Conservation (phyloP, 345 rosid genomes). For the Camelina hispida region DNA sequence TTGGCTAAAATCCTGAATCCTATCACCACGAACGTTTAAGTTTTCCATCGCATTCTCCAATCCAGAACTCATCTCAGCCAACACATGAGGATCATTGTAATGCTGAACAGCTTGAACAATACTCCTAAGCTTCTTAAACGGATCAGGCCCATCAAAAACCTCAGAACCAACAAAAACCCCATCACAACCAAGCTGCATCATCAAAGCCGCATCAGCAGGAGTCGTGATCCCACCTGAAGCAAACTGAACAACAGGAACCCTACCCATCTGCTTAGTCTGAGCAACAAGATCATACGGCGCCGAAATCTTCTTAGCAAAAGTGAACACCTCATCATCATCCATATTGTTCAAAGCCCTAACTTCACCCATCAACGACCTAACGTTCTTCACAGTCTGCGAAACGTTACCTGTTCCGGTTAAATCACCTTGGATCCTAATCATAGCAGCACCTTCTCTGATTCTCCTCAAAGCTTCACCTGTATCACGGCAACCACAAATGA, state of each 20-base stretch:
- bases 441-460: slow-evolving; percentile 58
- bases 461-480: slow-evolving; percentile 57
- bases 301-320: slow-evolving; percentile 56
- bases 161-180: slow-evolving; percentile 61
- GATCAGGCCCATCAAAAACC: slow-evolving; percentile 54
- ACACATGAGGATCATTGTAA: slow-evolving; percentile 61
- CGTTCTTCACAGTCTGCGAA: slow-evolving; percentile 48
- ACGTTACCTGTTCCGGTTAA: slow-evolving; percentile 38
- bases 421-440: slow-evolving; percentile 58
- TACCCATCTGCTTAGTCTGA: slow-evolving; percentile 71
- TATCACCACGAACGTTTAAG: slow-evolving; percentile 32
- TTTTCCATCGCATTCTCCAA: slow-evolving; percentile 45
- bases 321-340: slow-evolving; percentile 62
- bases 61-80: slow-evolving; percentile 59
- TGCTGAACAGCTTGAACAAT: slow-evolving; percentile 69
- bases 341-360: slow-evolving; percentile 51
- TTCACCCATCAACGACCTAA: slow-evolving; percentile 57
- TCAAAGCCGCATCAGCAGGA: slow-evolving; percentile 68
- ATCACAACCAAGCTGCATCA: slow-evolving; percentile 77
- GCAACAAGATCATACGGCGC: slow-evolving; percentile 67
- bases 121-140: slow-evolving; percentile 54
- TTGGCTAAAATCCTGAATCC: slow-evolving; percentile 39
- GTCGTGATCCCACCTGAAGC: slow-evolving; percentile 67
- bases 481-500: slow-evolving; percentile 53
- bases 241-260: slow-evolving; percentile 62